phyloP scores from a whole-genome alignment of 2,329 filamentous ascomycete species.

The Hymenoscyphus occultus region DNA sequence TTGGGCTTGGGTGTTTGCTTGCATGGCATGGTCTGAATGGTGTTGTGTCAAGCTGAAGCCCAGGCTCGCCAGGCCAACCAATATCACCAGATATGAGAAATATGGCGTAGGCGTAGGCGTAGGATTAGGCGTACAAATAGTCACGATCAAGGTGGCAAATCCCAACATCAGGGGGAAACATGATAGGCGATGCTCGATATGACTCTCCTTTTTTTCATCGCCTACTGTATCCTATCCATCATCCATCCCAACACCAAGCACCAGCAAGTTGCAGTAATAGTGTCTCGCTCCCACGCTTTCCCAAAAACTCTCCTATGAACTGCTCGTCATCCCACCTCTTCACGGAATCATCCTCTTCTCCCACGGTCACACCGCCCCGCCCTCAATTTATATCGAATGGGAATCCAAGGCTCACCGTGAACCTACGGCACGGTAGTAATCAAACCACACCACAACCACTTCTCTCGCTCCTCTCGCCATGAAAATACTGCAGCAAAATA shows the following conservation, averaged over 20 bases:
- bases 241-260: background rate
- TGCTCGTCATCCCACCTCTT: background rate
- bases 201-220: background rate
- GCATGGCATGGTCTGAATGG: background rate
- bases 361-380: conserved; percentile 1
- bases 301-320: conserved; percentile 4
- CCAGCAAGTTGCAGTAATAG: background rate
- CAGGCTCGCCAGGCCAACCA: background rate
- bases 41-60: background rate
- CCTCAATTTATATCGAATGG: conserved; percentile 3
- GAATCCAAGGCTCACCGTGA: background rate
- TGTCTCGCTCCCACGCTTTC: conserved; percentile 4
- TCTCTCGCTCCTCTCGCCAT: background rate
- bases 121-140: too few relatives aligned
- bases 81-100: background rate
- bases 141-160: conserved; percentile 1
- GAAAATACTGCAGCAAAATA: background rate
- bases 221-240: background rate
- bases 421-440: background rate
- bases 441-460: background rate
- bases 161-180: background rate
- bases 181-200: background rate
- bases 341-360: background rate
- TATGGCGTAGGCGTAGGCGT: background rate
- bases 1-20: background rate